Percentiles rank a stretch among this genome's conserved stretches.
Conservation (phyloP, 768 basidiomycete species). For the Agaricus blazei region DNA sequence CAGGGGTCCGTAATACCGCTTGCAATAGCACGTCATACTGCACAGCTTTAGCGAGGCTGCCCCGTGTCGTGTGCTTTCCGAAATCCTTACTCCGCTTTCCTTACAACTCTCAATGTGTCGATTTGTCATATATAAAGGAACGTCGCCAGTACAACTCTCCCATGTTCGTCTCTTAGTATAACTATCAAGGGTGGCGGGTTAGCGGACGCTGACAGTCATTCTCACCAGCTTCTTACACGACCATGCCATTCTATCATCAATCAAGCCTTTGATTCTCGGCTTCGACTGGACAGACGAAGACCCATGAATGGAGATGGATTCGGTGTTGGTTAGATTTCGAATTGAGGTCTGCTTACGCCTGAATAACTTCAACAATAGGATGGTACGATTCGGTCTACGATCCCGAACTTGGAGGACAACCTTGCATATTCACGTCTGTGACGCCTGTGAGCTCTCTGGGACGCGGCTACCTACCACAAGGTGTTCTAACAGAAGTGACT, state of each 20-base stretch:
- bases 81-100: neutral
- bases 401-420: constrained; percentile 78
- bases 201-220: neutral
- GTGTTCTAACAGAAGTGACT: neutral
- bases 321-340: constrained; percentile 68
- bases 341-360: neutral
- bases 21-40: neutral
- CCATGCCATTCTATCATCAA: constrained; percentile 97
- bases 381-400: constrained; percentile 92
- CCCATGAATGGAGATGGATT: constrained; percentile 98
- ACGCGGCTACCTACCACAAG: neutral
- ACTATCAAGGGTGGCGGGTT: neutral
- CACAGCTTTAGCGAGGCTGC: neutral
- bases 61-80: no score
- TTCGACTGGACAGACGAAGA: constrained; percentile 73
- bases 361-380: constrained; percentile 36
- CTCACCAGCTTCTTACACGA: constrained; percentile 72
- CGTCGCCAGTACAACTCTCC: constrained; percentile 85
- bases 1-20: constrained; percentile 24
- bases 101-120: constrained; percentile 60
- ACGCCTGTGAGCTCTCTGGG: constrained; percentile 59
- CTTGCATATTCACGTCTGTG: constrained; percentile 94
- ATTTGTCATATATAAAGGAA: constrained; percentile 94
- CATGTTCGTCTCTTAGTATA: constrained; percentile 46
- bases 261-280: constrained; percentile 91